These are phyloP conservation scores for Collybia nuda DNA, from an alignment of 768 basidiomycete species.

Conservation along the genomic window DNA sequence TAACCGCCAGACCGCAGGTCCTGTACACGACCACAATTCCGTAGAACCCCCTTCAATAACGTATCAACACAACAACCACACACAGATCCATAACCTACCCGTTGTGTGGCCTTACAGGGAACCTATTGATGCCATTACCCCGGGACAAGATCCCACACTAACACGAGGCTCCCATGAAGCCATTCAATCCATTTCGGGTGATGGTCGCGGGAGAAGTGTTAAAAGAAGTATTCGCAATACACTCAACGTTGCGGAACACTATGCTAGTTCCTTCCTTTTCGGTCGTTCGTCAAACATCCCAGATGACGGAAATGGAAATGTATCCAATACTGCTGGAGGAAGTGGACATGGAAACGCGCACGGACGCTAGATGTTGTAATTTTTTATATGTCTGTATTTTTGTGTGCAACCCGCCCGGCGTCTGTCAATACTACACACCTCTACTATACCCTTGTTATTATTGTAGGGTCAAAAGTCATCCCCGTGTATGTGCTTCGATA, in stretches of 20 bases:
- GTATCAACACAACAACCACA: background rate
- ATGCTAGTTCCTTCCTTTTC: slow-evolving; percentile 64
- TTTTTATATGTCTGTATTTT: background rate
- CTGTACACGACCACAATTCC: background rate
- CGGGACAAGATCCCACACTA: slow-evolving; percentile 20
- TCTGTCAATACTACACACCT: slow-evolving; percentile 3
- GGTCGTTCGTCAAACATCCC: slow-evolving; percentile 41
- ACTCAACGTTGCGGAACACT: slow-evolving; percentile 68
- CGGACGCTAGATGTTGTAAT: slow-evolving; percentile 4
- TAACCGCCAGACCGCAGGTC: background rate
- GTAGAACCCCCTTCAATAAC: background rate
- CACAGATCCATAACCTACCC: background rate
- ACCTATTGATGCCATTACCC: slow-evolving; percentile 31
- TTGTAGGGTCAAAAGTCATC: background rate
- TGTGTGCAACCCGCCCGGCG: background rate
- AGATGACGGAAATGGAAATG: slow-evolving; percentile 12
- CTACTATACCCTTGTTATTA: slow-evolving; percentile 2
- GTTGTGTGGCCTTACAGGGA: slow-evolving; percentile 44
- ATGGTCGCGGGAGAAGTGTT: slow-evolving; percentile 56
- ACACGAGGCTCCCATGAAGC: slow-evolving; percentile 42
- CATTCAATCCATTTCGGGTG: slow-evolving; percentile 30
- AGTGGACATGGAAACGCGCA: slow-evolving; percentile 9
- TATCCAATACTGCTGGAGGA: slow-evolving; percentile 6
- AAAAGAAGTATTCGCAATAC: slow-evolving; percentile 69
- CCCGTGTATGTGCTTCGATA: no score